phyloP scores from a whole-genome alignment of 345 rosid genomes.

The Eucalyptus tenuipes region DNA sequence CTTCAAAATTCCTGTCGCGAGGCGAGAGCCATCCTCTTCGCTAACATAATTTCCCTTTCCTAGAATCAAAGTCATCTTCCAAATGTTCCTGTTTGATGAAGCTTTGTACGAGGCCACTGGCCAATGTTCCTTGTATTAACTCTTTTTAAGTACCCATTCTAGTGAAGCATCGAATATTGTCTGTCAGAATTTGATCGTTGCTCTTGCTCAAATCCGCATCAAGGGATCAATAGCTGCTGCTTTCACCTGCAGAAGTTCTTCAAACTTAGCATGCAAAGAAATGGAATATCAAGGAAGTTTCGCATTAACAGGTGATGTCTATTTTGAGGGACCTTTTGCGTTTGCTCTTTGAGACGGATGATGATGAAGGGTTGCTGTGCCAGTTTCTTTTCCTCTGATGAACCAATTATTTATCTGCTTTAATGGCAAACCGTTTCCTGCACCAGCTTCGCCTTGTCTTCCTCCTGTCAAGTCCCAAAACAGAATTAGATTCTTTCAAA shows the following conservation, averaged over 20 bases:
- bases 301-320: background rate
- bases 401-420: too few relatives aligned
- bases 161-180: background rate
- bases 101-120: background rate
- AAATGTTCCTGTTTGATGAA: background rate
- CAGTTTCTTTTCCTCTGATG: too few relatives aligned
- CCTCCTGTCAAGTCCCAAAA: too few relatives aligned
- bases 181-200: background rate
- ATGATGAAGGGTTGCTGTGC: too few relatives aligned
- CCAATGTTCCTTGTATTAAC: background rate
- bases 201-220: background rate
- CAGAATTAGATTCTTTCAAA: too few relatives aligned
- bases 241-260: background rate
- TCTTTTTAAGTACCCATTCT: background rate
- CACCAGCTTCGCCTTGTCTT: too few relatives aligned
- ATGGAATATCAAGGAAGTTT: background rate
- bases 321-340: slow-evolving; percentile 45
- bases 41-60: background rate
- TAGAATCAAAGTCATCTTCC: background rate
- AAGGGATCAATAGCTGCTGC: background rate
- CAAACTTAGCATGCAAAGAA: background rate
- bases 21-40: background rate
- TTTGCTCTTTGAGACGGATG: slow-evolving; percentile 59
- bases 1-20: background rate
- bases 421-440: too few relatives aligned